phyloP scores from a whole-genome alignment of 768 basidiomycete genomes.

The Xerocomellus dryophilus region DNA sequence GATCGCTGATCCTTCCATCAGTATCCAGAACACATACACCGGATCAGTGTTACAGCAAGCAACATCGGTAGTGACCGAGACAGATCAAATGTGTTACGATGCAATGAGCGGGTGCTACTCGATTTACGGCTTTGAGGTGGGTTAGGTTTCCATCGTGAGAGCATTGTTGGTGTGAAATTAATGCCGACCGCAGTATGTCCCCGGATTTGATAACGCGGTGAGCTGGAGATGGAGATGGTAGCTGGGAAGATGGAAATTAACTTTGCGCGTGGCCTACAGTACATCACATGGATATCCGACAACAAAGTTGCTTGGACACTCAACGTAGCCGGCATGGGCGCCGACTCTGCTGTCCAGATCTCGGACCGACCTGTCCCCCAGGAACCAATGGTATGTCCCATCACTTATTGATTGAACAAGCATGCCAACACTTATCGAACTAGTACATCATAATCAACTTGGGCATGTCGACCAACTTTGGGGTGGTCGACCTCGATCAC shows the following conservation, averaged over 20 bases:
- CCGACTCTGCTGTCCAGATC: slow-evolving; percentile 59
- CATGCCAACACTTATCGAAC: background rate
- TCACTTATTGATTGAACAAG: background rate
- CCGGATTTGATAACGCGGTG: slow-evolving; percentile 66
- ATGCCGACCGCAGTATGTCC: slow-evolving; percentile 24
- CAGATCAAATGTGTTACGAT: slow-evolving; percentile 71
- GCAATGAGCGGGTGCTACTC: slow-evolving; percentile 57
- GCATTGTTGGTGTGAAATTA: background rate
- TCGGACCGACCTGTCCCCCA: slow-evolving; percentile 65
- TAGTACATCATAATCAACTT: slow-evolving; percentile 56
- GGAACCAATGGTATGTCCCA: slow-evolving; percentile 75
- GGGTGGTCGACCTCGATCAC: slow-evolving; percentile 50
- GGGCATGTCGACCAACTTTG: slow-evolving; percentile 62
- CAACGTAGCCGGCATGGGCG: slow-evolving; percentile 60
- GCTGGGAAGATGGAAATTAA: background rate
- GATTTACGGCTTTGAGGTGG: slow-evolving; percentile 76
- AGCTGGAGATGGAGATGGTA: slow-evolving; percentile 22
- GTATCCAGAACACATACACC: slow-evolving; percentile 57
- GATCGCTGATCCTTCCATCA: slow-evolving; percentile 53
- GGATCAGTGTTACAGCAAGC: slow-evolving; percentile 78
- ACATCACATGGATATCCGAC: slow-evolving; percentile 82
- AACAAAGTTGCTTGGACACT: slow-evolving; percentile 73
- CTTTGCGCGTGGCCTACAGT: slow-evolving; percentile 38
- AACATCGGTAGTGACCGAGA: slow-evolving; percentile 67
- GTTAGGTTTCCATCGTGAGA: slow-evolving; percentile 10